Evolutionary conservation across 1,284 basidiomycete genomes (phyloP), one percentile per base, ranked within the genome.

Genomic region (Anthracocystis panici-leucophaei): DNA sequence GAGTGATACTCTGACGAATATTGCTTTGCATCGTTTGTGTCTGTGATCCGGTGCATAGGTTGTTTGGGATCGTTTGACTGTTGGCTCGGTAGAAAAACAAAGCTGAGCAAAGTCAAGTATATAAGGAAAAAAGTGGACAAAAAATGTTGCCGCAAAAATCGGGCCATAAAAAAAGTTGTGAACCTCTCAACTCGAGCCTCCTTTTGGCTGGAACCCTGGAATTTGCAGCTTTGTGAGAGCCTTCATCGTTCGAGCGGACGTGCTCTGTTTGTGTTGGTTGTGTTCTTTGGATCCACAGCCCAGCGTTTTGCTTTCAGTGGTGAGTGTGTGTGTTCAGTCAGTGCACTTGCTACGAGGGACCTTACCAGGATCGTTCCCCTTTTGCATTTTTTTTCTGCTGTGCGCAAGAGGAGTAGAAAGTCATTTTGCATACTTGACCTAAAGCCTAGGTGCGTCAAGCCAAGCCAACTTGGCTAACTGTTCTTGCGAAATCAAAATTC

Each of bases 391-490:
- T 27, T 27, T 27, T 27, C 27, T 27, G 27, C 27, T 27, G 8
- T 57, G 42, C 48, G 16, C n/a, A 23, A 23, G 49, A 53, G 38
- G 20, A 23, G 21, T 23, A 21, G 25, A 40, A 54, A 44, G 23
- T 53, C 46, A 42, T 50, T 54, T 50, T 40, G 35, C 51, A 49
- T 55, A 59, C 63, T 65, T 65, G 63, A 65, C 63, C 50, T 65
- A 65, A 45, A 65, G 63, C 63, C 63, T 65, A 65, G 52, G 33
- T 65, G 63, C 63, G 63, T 65, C 63, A 31, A 31, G 40, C 52
- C 63, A 59, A 65, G 63, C 51, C 53, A 27, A 54, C 51, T 53
- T 53, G 25, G 18, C 25, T 38, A 38, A 38, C 12, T 38, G 35
- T 38, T 38, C 35, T 38, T 38, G 35, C 35, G 11, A 16, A 38